These are phyloP conservation scores for Aspergillus phoenicis DNA, from an alignment of 2,329 filamentous ascomycete genomes.

Conservation along the genomic window DNA sequence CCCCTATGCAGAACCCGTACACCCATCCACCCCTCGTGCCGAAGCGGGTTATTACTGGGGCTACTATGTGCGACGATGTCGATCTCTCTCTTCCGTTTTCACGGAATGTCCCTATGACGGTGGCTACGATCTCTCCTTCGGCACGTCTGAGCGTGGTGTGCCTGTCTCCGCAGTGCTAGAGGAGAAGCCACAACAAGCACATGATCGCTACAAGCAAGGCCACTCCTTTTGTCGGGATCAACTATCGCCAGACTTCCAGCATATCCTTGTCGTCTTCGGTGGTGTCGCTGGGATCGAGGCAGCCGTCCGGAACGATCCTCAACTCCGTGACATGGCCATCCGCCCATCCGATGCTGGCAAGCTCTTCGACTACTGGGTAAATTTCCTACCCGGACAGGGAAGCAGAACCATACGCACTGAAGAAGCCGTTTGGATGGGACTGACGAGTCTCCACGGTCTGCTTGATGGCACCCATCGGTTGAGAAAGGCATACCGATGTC, in stretches of 20 bases:
- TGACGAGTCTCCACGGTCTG: constrained; percentile 68
- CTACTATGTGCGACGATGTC: constrained; percentile 68
- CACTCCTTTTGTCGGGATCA: neutral
- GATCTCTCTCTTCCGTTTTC: constrained; percentile 71
- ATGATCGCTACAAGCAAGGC: neutral
- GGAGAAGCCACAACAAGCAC: neutral
- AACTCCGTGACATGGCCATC: constrained; percentile 51
- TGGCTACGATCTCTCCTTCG: neutral
- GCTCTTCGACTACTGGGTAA: constrained; percentile 82
- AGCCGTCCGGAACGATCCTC: neutral
- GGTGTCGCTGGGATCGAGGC: neutral
- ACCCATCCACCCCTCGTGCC: constrained; percentile 69
- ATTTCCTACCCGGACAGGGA: constrained; percentile 77
- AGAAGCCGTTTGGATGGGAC: constrained; percentile 76
- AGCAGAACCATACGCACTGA: constrained; percentile 82
- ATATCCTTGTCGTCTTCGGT: neutral
- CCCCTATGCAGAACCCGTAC: constrained; percentile 60
- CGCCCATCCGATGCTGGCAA: constrained; percentile 65
- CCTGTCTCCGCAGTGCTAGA: neutral
- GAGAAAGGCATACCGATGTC: neutral
- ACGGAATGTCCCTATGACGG: constrained; percentile 34
- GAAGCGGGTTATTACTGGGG: constrained; percentile 87
- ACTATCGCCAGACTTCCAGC: neutral
- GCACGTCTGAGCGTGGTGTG: neutral
- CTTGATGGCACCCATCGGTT: constrained; percentile 34